phyloP scores from a whole-genome alignment of 441 rosid species.

The Breynia disticha region DNA sequence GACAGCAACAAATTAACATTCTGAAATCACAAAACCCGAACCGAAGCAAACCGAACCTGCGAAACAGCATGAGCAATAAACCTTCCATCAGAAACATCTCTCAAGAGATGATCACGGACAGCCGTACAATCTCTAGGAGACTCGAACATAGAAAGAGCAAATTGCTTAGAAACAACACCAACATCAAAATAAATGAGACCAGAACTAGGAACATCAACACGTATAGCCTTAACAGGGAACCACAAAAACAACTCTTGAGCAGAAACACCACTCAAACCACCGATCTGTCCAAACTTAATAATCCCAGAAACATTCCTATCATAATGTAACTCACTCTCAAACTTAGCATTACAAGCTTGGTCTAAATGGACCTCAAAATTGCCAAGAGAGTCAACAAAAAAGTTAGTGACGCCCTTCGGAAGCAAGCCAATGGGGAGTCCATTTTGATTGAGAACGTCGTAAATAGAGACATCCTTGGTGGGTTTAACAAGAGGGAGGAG shows the following conservation, averaged over 20 bases:
- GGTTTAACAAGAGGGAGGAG: neutral
- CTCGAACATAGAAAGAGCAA: conserved; percentile 73
- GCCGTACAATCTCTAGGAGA: conserved; percentile 67
- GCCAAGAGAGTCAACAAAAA: conserved; percentile 41
- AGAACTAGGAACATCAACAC: conserved; percentile 81
- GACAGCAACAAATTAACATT: neutral
- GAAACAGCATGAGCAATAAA: conserved; percentile 18
- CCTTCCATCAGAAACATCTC: conserved; percentile 11
- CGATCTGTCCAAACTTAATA: conserved; percentile 45
- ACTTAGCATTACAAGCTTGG: conserved; percentile 79
- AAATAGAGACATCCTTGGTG: conserved; percentile 28
- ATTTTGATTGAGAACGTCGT: conserved; percentile 43
- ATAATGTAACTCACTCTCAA: conserved; percentile 76
- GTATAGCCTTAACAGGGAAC: conserved; percentile 76
- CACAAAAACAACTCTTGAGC: conserved; percentile 82
- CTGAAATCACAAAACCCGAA: neutral
- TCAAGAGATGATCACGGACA: conserved; percentile 19
- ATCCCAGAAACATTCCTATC: conserved; percentile 66
- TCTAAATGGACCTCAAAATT: conserved; percentile 57
- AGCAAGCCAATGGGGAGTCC: conserved; percentile 81
- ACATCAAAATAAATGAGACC: conserved; percentile 91
- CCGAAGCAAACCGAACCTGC: conserved; percentile 25
- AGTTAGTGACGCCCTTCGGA: conserved; percentile 65
- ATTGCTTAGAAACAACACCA: conserved; percentile 76
- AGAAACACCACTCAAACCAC: conserved; percentile 49